phyloP scores from a whole-genome alignment of 345 rosid species.

The Psidium friedrichsthalianum region DNA sequence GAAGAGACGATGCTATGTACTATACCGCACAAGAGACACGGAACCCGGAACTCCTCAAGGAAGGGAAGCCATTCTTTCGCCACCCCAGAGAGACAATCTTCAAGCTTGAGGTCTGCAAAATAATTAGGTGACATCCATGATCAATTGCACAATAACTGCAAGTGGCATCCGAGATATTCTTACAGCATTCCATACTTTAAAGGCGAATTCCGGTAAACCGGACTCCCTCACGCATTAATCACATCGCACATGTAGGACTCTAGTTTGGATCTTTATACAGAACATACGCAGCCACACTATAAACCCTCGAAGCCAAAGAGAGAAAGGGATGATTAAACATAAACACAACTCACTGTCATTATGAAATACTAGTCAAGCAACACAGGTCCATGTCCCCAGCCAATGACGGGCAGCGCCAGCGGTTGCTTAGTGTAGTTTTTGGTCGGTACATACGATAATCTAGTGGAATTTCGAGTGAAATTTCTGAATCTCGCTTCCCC shows the following conservation, averaged over 20 bases:
- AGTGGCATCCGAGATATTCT: background rate
- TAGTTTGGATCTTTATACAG: background rate
- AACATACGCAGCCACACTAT: background rate
- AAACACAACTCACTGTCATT: background rate
- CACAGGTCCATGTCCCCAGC: background rate
- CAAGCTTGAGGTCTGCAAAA: constrained; percentile 16
- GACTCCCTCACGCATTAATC: background rate
- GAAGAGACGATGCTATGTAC: background rate
- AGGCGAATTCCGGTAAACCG: background rate
- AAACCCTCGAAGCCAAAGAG: background rate
- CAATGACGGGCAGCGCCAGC: background rate
- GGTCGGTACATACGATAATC: background rate
- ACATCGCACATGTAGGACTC: background rate
- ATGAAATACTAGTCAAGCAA: background rate
- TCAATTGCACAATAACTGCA: background rate
- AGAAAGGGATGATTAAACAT: background rate
- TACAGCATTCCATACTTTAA: background rate
- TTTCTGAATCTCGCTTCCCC: background rate
- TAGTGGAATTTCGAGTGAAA: background rate
- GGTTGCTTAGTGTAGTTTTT: background rate
- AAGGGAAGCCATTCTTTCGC: constrained; percentile 14
- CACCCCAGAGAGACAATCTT: constrained; percentile 17
- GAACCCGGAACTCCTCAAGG: constrained; percentile 10
- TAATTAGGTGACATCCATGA: background rate
- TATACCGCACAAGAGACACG: constrained; percentile 14